These are phyloP conservation scores for Bidens hawaiensis DNA, from an alignment of 140 eudicot species.

Conservation along the genomic window DNA sequence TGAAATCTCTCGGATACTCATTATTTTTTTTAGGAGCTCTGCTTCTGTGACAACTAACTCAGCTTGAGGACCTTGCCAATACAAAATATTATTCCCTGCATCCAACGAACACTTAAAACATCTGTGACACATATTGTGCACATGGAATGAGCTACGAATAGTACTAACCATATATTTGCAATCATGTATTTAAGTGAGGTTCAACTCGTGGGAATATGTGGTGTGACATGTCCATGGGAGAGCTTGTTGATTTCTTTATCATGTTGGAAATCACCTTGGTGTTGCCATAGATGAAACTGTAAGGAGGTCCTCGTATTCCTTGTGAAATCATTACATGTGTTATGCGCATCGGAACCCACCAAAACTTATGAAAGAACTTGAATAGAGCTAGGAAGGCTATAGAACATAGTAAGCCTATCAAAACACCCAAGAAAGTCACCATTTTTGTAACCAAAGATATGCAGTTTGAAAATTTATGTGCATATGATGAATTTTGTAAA, in stretches of 20 bases:
- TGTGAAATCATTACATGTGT: slow-evolving; percentile 31
- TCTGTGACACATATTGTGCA: neutral
- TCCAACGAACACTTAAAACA: neutral
- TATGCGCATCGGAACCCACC: slow-evolving; percentile 44
- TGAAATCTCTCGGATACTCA: slow-evolving; percentile 24
- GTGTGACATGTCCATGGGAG: slow-evolving; percentile 37
- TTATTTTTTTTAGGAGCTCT: slow-evolving; percentile 34
- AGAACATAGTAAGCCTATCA: slow-evolving; percentile 7
- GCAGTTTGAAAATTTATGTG: neutral
- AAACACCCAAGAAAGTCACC: neutral
- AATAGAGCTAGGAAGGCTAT: neutral
- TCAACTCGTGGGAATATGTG: slow-evolving; percentile 36
- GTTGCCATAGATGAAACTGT: slow-evolving; percentile 46
- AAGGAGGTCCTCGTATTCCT: slow-evolving; percentile 52
- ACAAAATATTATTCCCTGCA: slow-evolving; percentile 32
- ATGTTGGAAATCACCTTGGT: slow-evolving; percentile 29
- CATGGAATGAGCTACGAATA: neutral
- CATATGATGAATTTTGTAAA: neutral
- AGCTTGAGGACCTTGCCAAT: slow-evolving; percentile 41
- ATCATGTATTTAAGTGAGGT: slow-evolving; percentile 56
- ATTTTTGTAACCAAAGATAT: neutral
- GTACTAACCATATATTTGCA: slow-evolving; percentile 39
- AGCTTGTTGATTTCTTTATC: slow-evolving; percentile 19
- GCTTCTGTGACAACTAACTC: slow-evolving; percentile 38
- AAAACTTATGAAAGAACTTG: slow-evolving; percentile 32